Conservation (phyloP, 169 alveolate genomes). For the Blepharisma undulans region DNA sequence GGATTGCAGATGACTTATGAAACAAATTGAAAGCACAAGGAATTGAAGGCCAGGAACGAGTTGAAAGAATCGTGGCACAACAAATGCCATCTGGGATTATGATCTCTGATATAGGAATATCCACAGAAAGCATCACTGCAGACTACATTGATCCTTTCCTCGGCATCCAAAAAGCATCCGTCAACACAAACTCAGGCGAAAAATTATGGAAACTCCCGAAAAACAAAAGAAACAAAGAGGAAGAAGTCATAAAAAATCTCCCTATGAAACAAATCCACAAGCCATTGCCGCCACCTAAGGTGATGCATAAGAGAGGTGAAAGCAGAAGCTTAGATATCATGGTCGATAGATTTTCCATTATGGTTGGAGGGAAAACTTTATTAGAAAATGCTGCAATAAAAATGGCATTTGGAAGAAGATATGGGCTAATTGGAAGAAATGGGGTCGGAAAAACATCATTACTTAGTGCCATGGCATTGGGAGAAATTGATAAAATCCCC, state of each 20-base stretch:
- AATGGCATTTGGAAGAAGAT: conserved; percentile 90
- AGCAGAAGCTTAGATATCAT: conserved; percentile 61
- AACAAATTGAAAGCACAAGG: conserved; percentile 2
- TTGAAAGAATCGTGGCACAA: conserved; percentile 66
- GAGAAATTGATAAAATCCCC: conserved; percentile 94
- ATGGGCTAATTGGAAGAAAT: conserved; percentile 96
- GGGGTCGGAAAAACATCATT: conserved; percentile 97
- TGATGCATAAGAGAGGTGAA: conserved; percentile 72
- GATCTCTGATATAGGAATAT: conserved; percentile 52
- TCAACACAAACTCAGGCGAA: conserved; percentile 50
- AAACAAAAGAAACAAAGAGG: conserved; percentile 64
- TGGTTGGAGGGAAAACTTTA: conserved; percentile 87
- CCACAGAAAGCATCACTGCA: conserved; percentile 64
- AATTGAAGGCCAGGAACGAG: not conserved
- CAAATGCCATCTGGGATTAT: conserved; percentile 59
- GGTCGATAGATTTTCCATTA: conserved; percentile 38
- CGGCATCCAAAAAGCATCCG: conserved; percentile 55
- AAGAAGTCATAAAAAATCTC: conserved; percentile 60
- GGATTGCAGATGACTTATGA: conserved; percentile 34
- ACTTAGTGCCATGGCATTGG: conserved; percentile 92
- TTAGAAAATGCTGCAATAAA: conserved; percentile 91
- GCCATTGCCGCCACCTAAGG: conserved; percentile 61
- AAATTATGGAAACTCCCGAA: conserved; percentile 52
- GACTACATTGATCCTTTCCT: conserved; percentile 71
- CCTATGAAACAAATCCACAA: conserved; percentile 49